Percentiles rank a stretch among this genome's conserved stretches.
Evolutionary conservation across 2,329 filamentous ascomycete genomes (phyloP).

Genomic region (Pseudogymnoascus sp.): DNA sequence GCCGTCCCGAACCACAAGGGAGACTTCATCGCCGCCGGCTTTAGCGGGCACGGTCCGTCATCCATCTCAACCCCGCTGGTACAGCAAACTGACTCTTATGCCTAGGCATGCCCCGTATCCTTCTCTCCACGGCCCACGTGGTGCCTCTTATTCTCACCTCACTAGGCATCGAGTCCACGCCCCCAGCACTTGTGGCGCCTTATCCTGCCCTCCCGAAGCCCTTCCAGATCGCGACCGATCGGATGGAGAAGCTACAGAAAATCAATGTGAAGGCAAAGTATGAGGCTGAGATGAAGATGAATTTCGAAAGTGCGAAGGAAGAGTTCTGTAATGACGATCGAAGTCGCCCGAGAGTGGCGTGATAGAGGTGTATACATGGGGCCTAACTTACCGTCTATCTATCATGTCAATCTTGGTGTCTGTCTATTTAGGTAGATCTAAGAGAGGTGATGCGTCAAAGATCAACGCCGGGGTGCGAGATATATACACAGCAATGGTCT

Average conservation of each 20-base stretch:
- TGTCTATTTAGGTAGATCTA: too few species aligned
- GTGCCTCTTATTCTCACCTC: constrained; percentile 20
- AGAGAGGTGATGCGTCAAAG: too few species aligned
- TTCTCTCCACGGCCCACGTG: constrained; percentile 25
- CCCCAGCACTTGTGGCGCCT: constrained; percentile 17
- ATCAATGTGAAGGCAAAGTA: constrained; percentile 11
- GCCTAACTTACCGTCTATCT: background rate
- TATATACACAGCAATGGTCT: too few species aligned
- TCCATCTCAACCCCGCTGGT: background rate
- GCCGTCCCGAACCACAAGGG: background rate
- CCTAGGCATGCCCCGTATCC: background rate
- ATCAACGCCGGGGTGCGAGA: too few species aligned
- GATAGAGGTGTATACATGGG: background rate
- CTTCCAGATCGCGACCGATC: constrained; percentile 23
- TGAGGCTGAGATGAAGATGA: constrained; percentile 4
- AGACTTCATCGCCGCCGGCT: background rate
- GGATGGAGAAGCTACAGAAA: constrained; percentile 19
- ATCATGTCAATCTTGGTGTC: too few species aligned
- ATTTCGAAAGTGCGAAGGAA: constrained; percentile 17
- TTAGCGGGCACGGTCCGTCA: background rate
- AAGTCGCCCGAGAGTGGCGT: background rate
- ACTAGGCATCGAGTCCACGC: constrained; percentile 17
- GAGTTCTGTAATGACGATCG: constrained; percentile 16
- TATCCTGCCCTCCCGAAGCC: constrained; percentile 24
- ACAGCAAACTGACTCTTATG: background rate